A percentile compares a stretch with the other conserved stretches of the same genome.
phyloP scores from a whole-genome alignment of 495 filamentous ascomycete species.

The Neurospora sp. region DNA sequence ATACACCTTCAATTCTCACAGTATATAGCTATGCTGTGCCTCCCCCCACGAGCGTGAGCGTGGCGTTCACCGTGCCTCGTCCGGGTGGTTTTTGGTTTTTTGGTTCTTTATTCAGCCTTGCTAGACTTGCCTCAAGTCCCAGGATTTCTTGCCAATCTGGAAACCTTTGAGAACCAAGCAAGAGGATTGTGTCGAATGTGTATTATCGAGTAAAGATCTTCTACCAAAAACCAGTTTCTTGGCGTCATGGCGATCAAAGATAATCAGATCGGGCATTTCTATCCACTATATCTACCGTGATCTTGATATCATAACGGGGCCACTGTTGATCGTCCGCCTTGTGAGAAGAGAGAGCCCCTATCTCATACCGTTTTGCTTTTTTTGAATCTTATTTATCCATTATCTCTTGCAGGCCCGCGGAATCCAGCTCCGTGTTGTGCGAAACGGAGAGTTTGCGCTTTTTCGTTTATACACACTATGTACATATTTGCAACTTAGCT shows the following conservation, averaged over 20 bases:
- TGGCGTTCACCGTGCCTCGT: background rate
- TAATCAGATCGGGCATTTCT: background rate
- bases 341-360: background rate
- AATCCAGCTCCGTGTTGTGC: too few relatives aligned
- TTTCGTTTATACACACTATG: too few relatives aligned
- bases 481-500: too few relatives aligned
- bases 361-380: background rate
- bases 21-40: background rate
- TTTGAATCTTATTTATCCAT: background rate
- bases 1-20: background rate
- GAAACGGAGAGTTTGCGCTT: too few relatives aligned
- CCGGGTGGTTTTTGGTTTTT: background rate
- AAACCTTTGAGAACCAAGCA: background rate
- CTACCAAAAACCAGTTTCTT: background rate
- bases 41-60: background rate
- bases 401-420: too few relatives aligned
- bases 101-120: background rate
- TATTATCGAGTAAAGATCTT: background rate
- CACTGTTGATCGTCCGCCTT: background rate
- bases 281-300: background rate
- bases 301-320: background rate
- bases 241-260: background rate
- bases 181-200: background rate
- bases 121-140: background rate
- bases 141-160: background rate